phyloP scores from a whole-genome alignment of 2,329 filamentous ascomycete species.

The Talaromyces sp. region DNA sequence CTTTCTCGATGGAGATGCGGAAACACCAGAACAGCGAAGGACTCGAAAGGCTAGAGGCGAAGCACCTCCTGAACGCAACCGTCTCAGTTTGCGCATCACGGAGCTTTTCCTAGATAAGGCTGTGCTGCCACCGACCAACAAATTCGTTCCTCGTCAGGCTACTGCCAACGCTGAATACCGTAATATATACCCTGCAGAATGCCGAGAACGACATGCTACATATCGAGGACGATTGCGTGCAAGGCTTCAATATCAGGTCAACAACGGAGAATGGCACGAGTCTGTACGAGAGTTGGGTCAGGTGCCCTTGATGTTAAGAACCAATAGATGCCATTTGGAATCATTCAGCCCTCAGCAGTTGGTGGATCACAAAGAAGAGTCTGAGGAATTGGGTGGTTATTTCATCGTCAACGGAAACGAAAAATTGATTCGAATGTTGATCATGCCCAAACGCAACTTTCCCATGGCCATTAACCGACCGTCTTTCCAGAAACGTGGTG shows the following conservation, averaged over 20 bases:
- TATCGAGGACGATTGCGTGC: slow-evolving; percentile 84
- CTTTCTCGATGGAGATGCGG: slow-evolving; percentile 71
- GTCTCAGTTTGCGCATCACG: slow-evolving; percentile 70
- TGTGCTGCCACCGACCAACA: slow-evolving; percentile 73
- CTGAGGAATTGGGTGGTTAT: slow-evolving; percentile 92
- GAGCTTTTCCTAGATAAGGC: slow-evolving; percentile 80
- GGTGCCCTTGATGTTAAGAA: slow-evolving; percentile 90
- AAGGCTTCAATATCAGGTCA: slow-evolving; percentile 78
- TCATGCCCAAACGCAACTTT: slow-evolving; percentile 86
- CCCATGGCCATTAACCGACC: slow-evolving; percentile 89
- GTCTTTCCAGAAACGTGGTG: slow-evolving; percentile 82
- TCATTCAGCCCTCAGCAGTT: slow-evolving; percentile 76
- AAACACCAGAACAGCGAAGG: slow-evolving; percentile 35
- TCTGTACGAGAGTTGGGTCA: slow-evolving; percentile 80
- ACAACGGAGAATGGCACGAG: slow-evolving; percentile 78
- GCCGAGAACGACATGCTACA: slow-evolving; percentile 84
- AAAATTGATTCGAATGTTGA: slow-evolving; percentile 88
- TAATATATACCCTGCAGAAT: slow-evolving; percentile 86
- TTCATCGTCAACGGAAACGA: slow-evolving; percentile 98
- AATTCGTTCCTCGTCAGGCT: slow-evolving; percentile 64
- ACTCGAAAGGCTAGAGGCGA: slow-evolving; percentile 50
- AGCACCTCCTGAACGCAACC: slow-evolving; percentile 59
- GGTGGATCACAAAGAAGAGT: slow-evolving; percentile 85
- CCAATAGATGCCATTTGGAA: slow-evolving; percentile 85
- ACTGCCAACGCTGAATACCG: slow-evolving; percentile 36